phyloP scores from a whole-genome alignment of 352 stramenopile genomes.

The Globisporangium radiosum region DNA sequence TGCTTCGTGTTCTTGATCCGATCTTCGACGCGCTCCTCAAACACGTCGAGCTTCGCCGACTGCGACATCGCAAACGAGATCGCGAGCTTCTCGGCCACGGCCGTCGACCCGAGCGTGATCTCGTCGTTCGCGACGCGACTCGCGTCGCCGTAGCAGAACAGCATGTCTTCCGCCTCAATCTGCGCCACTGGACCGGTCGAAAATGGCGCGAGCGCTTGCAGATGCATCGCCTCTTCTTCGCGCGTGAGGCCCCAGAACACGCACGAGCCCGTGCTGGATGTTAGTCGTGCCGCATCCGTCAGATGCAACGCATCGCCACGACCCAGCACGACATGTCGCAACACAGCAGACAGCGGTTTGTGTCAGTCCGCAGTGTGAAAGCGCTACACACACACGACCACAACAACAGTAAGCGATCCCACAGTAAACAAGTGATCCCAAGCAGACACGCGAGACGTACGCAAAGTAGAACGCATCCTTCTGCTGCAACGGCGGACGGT shows the following conservation, averaged over 20 bases:
- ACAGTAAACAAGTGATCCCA: neutral
- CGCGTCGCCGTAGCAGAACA: constrained; percentile 43
- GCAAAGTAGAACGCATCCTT: constrained; percentile 74
- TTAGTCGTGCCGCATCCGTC: no score
- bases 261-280: constrained; percentile 48
- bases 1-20: constrained; percentile 79
- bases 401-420: no score
- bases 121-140: constrained; percentile 72
- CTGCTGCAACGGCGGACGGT: constrained; percentile 17
- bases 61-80: constrained; percentile 91
- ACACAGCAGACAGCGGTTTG: neutral
- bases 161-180: constrained; percentile 58
- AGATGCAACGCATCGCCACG: no score
- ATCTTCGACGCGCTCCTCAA: constrained; percentile 87
- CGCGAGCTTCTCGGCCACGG: constrained; percentile 83
- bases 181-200: constrained; percentile 35
- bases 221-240: constrained; percentile 41
- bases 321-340: neutral
- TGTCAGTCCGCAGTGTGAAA: neutral
- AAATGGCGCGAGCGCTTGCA: constrained; percentile 50
- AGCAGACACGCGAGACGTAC: constrained; percentile 16
- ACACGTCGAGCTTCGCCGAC: constrained; percentile 90
- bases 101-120: constrained; percentile 64
- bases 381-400: neutral
- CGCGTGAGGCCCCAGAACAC: constrained; percentile 63